Evolutionary conservation across 179 eudicot species (phyloP).

Genomic region (Heliamphora pulchella): DNA sequence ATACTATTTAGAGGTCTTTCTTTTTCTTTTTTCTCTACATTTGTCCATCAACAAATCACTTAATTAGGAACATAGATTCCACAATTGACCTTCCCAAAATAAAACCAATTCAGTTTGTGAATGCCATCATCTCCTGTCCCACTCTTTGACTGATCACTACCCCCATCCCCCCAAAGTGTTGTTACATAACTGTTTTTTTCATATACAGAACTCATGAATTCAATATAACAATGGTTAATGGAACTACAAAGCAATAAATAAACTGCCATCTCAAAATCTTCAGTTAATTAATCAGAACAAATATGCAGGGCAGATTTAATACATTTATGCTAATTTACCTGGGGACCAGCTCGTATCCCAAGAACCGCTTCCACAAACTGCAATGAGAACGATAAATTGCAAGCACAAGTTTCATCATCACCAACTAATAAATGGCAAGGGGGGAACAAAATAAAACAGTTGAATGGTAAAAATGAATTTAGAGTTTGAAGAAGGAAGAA

Average conservation of each 20-base stretch:
- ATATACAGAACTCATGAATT: not conserved
- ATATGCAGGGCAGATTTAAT: not conserved
- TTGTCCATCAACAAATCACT: too few relatives aligned
- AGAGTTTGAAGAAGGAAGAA: too few relatives aligned
- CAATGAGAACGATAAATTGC: conserved; percentile 20
- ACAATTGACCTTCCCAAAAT: too few relatives aligned
- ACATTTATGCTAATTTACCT: conserved; percentile 34
- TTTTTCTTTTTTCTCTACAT: too few relatives aligned
- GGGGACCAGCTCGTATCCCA: conserved; percentile 53
- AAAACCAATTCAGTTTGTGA: too few relatives aligned
- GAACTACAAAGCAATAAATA: not conserved
- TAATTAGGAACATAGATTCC: too few relatives aligned
- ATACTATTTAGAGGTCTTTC: too few relatives aligned
- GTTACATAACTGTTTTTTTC: not conserved
- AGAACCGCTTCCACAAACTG: conserved; percentile 89
- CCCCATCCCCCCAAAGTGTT: too few relatives aligned
- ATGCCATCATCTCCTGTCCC: too few relatives aligned
- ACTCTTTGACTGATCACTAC: too few relatives aligned
- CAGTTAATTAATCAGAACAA: not conserved
- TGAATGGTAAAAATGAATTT: too few relatives aligned
- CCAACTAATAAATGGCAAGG: not conserved
- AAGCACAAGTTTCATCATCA: conserved; percentile 13
- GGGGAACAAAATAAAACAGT: not conserved
- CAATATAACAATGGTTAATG: too few relatives aligned
- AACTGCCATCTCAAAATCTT: conserved; percentile 3